A percentile compares a stretch with the other conserved stretches of the same genome.
phyloP scores from a whole-genome alignment of 805 yeast genomes.

The Sungouiella thailandica region DNA sequence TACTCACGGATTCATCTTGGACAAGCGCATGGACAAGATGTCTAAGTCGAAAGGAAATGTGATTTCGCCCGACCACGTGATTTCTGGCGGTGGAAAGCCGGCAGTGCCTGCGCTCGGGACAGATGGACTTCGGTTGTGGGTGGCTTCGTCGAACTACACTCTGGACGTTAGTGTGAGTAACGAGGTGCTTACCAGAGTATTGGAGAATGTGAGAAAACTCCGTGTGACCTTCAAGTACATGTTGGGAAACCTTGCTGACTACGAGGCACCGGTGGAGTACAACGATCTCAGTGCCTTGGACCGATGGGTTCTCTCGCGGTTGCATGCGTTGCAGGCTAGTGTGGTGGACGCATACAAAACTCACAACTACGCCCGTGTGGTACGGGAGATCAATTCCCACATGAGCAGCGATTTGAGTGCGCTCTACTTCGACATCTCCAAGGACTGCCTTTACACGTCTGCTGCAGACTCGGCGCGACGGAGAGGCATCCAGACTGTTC shows the following conservation, averaged over 20 bases:
- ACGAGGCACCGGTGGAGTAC: conserved; percentile 32
- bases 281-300: conserved; percentile 45
- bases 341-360: conserved; percentile 44
- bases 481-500: conserved; percentile 60
- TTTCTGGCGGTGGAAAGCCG: conserved; percentile 51
- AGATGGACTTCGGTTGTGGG: conserved; percentile 89
- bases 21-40: conserved; percentile 84
- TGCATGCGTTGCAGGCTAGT: conserved; percentile 42
- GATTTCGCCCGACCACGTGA: conserved; percentile 61
- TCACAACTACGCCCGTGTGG: conserved; percentile 65
- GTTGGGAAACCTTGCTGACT: conserved; percentile 66
- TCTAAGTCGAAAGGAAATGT: conserved; percentile 89
- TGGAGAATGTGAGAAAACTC: conserved; percentile 74
- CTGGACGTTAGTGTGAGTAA: conserved; percentile 74
- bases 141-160: conserved; percentile 83
- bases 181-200: conserved; percentile 66
- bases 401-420: conserved; percentile 76
- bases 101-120: conserved; percentile 65
- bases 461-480: conserved; percentile 42
- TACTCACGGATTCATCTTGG: conserved; percentile 93
- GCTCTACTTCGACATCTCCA: conserved; percentile 77
- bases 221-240: conserved; percentile 77
- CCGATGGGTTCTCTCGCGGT: conserved; percentile 53
- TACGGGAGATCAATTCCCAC: conserved; percentile 64
- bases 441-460: conserved; percentile 83